A percentile compares a stretch with the other conserved stretches of the same genome.
Evolutionary conservation across 1,139 yeast genomes (phyloP).

Genomic region (Kurtzmaniella quercitrusa): DNA sequence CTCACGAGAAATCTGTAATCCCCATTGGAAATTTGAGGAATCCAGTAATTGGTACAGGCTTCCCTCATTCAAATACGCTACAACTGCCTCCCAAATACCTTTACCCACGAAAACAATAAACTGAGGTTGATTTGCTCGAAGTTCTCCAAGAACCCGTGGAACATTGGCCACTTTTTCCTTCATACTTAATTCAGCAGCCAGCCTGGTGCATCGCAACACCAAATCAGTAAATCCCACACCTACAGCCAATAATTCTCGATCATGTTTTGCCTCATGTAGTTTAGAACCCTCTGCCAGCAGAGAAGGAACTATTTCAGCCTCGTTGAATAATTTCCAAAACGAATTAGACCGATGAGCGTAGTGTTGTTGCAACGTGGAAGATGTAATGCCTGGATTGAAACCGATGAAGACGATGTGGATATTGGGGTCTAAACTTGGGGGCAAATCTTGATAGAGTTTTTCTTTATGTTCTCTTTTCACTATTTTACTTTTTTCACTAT

Average conservation of each 20-base stretch:
- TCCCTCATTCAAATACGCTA: constrained; percentile 23
- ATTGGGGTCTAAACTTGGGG: constrained; percentile 29
- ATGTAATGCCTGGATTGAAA: constrained; percentile 68
- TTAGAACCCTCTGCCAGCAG: neutral
- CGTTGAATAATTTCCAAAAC: constrained; percentile 66
- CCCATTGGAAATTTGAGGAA: constrained; percentile 45
- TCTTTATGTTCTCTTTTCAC: neutral
- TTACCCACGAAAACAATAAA: constrained; percentile 64
- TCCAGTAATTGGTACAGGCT: neutral
- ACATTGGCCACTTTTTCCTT: constrained; percentile 57
- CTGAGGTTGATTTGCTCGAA: constrained; percentile 33
- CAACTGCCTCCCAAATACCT: constrained; percentile 71
- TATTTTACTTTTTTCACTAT: neutral
- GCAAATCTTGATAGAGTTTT: constrained; percentile 22
- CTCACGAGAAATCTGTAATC: constrained; percentile 30
- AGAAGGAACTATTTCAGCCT: constrained; percentile 25
- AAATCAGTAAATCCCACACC: constrained; percentile 71
- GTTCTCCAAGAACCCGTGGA: constrained; percentile 46
- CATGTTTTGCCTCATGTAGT: constrained; percentile 28
- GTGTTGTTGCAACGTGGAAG: constrained; percentile 63
- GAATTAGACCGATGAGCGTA: constrained; percentile 70
- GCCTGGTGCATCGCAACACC: constrained; percentile 60
- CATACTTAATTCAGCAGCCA: constrained; percentile 50
- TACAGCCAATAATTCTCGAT: constrained; percentile 42
- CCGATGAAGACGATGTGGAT: constrained; percentile 59